Conservation (phyloP, 495 filamentous ascomycete species). For the Saxophila tyrrhenica region DNA sequence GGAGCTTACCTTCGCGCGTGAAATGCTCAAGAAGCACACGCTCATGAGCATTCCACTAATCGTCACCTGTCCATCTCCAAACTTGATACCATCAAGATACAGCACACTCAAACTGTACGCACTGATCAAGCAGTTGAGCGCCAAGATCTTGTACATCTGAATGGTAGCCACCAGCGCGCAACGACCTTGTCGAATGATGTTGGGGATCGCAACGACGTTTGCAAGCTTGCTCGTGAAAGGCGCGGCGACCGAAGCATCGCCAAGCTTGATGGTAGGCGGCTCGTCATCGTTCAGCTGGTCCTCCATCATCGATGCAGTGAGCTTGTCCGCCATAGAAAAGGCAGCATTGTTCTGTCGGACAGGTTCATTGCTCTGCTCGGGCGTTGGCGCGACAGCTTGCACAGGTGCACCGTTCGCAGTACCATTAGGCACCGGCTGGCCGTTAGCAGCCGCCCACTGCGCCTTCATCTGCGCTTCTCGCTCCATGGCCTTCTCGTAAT, state of each 20-base stretch:
- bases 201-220: constrained; percentile 93
- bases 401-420: constrained; percentile 44
- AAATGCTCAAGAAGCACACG: constrained; percentile 96
- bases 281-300: constrained; percentile 77
- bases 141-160: constrained; percentile 99
- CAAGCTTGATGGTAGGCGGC: constrained; percentile 91
- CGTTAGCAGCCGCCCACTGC: constrained; percentile 24
- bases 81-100: constrained; percentile 98
- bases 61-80: constrained; percentile 95
- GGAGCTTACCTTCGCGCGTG: constrained; percentile 63
- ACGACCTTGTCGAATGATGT: constrained; percentile 94
- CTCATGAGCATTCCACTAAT: constrained; percentile 99
- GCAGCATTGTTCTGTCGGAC: constrained; percentile 51
- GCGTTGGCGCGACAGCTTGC: constrained; percentile 1
- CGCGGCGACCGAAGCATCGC: constrained; percentile 92
- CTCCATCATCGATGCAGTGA: constrained; percentile 83
- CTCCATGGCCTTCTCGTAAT: constrained; percentile 87
- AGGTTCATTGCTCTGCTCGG: constrained; percentile 42
- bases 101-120: constrained; percentile 95
- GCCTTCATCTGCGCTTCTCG: constrained; percentile 67
- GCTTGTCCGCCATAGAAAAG: constrained; percentile 70
- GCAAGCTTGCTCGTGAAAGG: constrained; percentile 96
- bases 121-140: constrained; percentile 94
- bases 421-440: constrained; percentile 33
- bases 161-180: constrained; percentile 97